Evolutionary conservation across 345 rosid species (phyloP).

Genomic region (Pistacia integerrima): DNA sequence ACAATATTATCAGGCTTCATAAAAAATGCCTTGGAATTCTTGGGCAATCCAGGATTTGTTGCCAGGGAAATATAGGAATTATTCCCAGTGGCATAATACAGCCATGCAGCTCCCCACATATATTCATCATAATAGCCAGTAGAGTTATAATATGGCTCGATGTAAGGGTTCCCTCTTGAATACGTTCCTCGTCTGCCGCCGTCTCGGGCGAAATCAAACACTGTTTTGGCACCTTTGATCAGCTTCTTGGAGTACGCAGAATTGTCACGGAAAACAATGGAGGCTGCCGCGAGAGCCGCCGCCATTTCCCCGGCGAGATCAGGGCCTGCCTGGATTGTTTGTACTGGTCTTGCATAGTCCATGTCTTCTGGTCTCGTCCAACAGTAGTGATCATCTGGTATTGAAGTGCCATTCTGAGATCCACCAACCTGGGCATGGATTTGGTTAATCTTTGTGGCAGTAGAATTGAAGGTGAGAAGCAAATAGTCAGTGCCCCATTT

Average conservation of each 20-base stretch:
- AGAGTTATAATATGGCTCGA: conserved; percentile 68
- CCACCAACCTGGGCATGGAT: conserved; percentile 82
- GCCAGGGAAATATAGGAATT: conserved; percentile 52
- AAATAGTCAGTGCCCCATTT: conserved; percentile 89
- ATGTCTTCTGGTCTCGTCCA: conserved; percentile 89
- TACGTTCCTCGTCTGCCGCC: conserved; percentile 42
- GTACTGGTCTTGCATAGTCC: conserved; percentile 60
- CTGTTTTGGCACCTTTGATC: conserved; percentile 54
- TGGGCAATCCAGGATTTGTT: conserved; percentile 54
- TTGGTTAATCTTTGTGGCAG: conserved; percentile 58
- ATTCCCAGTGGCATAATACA: conserved; percentile 89
- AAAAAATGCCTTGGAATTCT: conserved; percentile 57
- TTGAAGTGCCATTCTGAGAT: conserved; percentile 43
- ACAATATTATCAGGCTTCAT: conserved; percentile 38
- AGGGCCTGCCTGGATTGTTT: conserved; percentile 38
- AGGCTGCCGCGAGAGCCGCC: conserved; percentile 76
- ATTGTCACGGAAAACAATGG: conserved; percentile 66
- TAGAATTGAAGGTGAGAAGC: conserved; percentile 74
- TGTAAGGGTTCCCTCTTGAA: conserved; percentile 41
- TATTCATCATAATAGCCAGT: conserved; percentile 73
- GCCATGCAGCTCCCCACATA: conserved; percentile 88
- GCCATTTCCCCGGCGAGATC: conserved; percentile 84
- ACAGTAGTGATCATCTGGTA: conserved; percentile 78
- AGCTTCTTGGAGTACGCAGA: conserved; percentile 56
- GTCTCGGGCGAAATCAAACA: conserved; percentile 66